phyloP scores from a whole-genome alignment of 73 alveolate species.

The Effrenium voratum region DNA sequence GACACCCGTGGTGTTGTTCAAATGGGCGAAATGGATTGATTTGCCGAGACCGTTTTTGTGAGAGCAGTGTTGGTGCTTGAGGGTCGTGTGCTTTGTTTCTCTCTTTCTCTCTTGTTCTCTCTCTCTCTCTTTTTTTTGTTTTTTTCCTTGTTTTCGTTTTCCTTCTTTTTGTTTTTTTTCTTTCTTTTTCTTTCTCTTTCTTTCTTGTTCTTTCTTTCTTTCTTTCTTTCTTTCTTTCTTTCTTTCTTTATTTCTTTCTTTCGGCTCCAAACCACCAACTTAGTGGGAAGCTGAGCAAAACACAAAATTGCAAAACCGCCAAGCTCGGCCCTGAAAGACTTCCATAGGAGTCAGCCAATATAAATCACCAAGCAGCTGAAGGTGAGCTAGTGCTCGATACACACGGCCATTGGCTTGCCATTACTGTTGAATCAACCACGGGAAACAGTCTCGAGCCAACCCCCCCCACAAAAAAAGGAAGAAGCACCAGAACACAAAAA shows the following conservation, averaged over 20 bases:
- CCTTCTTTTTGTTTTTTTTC: background rate
- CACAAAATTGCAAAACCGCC: background rate
- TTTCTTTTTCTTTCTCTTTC: background rate
- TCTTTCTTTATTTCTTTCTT: background rate
- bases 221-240: background rate
- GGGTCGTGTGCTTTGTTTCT: no score
- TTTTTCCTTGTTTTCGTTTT: no score
- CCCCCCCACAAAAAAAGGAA: no score
- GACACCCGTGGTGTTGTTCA: no score
- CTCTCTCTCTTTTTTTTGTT: no score
- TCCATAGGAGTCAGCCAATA: background rate
- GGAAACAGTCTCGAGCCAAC: background rate
- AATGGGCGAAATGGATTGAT: no score
- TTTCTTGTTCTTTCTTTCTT: background rate
- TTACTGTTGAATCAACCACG: background rate
- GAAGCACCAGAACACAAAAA: no score
- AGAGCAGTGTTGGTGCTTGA: no score
- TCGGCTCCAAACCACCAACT: background rate
- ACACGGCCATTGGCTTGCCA: background rate
- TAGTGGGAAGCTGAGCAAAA: background rate
- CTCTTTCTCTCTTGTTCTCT: no score
- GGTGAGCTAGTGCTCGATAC: background rate
- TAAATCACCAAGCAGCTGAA: background rate
- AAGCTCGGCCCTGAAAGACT: background rate
- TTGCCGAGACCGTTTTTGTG: no score